Base-by-base conservation (phyloP, 768 basidiomycete genomes). In the Mycena capillaripes region DNA sequence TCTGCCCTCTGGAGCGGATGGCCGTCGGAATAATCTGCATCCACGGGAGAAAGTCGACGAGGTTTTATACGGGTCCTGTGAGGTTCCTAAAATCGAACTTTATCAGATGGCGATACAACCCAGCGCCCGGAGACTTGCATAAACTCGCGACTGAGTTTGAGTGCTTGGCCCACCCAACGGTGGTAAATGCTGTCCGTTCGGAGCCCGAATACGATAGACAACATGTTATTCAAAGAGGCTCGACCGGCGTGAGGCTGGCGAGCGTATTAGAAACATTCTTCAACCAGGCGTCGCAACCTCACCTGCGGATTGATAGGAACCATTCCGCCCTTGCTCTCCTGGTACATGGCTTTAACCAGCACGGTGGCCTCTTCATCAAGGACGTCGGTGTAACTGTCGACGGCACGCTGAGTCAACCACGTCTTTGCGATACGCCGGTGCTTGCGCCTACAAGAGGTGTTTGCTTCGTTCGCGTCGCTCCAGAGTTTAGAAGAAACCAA, bases 141-240 rank as follows among this genome's bases (percentile, higher is more conserved):
- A 71, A 86, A 88, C 71, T 87, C 87, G 16, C 81, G 80, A 17
- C 84, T 82, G 57, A 88, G 75, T 25, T 71, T 74, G 38, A 87
- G 79, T 32, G 82, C 82, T 4, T 75, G 75, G 25, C 67, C 80
- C 14, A 85, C 84, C 6, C 86, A 76, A 0, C 85, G 83, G 55
- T 87, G 80, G 19, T 79, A 69, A 21, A 82, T 81, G 29, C 79
- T 77, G 61, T 83, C 82, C 0, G 85, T 86, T 12, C 86, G 85
- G 21, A 78, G 83, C 1, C 82, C 86, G 70, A 86, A 87, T 55
- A 81, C 78, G 50, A 87, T 81, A 0, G 81, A 82, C 14, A 87
- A 79, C 84, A 87, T 88, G 73, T 87, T 87, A 77, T 85, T 86
- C 40, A 80, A 74, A 8, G 82, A 79, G 69, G 77, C 85, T n/a